Base-by-base conservation (phyloP, 345 rosid species). In the Gossypium longicalyx region DNA sequence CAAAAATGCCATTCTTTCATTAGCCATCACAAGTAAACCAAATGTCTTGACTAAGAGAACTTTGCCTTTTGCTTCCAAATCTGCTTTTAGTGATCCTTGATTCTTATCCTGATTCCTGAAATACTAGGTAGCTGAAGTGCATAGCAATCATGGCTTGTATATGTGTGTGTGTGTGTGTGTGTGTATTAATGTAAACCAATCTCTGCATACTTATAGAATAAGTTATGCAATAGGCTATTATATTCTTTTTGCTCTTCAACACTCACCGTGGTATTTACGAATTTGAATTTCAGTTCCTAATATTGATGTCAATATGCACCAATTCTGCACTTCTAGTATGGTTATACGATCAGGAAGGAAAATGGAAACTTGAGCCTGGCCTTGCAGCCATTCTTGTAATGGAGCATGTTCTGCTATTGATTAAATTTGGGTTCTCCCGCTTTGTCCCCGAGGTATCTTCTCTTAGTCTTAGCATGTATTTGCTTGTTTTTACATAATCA, bases 351-450 rank as follows among this genome's bases (percentile, higher is more conserved):
- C 88, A 69, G 80, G 97, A 94, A 79, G 89, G 98, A 11, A 92
- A 87, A 59, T 94, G 98, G 97, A 89, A 87, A 77, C 87, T 94
- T 23, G 98, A 92, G 54, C 97, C 98, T 19, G 97, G 97, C 9
- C 95, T 92, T 2, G 95, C 97, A 2, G 93, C 88, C 54, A 86
- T 91, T 76, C 92, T 94, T 45, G 74, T 89, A 72, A 90, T 94
- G 86, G 97, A 94, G 66, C 98, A 94, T 51, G 22, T 87, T 67
- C 95, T 92, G 65, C 80, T 94, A 58, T 85, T 92, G 70, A 80
- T 94, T 49, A 94, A 94, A 85, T 94, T 92, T 12, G 93, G 89
- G 9, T 85, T 90, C 58, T 92, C 97, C 51, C 89, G 86, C 76
- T 86, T 94, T 47, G 87, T 94, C 71, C 97, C 97, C 12, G 97